Percentiles rank a stretch among this genome's conserved stretches.
Evolutionary conservation across 495 filamentous ascomycete species (phyloP).

Genomic region (Daldinia decipiens): DNA sequence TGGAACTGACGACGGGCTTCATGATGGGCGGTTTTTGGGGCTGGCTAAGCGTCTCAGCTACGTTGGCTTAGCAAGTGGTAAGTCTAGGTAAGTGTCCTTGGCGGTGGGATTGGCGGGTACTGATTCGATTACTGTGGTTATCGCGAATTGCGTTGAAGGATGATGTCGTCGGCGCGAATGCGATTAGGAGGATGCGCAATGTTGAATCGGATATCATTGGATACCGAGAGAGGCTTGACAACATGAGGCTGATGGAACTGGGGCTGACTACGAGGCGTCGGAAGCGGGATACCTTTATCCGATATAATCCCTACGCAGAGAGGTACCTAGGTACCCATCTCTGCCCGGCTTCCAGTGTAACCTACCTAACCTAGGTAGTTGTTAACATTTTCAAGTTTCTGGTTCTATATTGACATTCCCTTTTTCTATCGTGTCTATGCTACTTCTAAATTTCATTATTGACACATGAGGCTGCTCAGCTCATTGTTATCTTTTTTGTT

Average conservation of each 20-base stretch:
- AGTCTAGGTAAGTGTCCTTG: not conserved
- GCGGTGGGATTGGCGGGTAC: not conserved
- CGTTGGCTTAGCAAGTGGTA: not conserved
- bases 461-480: too few species aligned
- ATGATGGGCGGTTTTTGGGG: conserved; percentile 62
- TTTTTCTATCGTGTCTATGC: too few species aligned
- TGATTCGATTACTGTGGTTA: not conserved
- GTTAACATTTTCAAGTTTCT: too few species aligned
- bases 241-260: conserved; percentile 6
- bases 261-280: conserved; percentile 26
- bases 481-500: too few species aligned
- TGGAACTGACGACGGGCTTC: conserved; percentile 89
- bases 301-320: not conserved
- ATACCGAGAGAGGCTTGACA: conserved; percentile 9
- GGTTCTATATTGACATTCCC: too few species aligned
- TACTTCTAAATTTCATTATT: too few species aligned
- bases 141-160: conserved; percentile 5
- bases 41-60: not conserved
- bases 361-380: too few species aligned
- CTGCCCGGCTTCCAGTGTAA: too few species aligned
- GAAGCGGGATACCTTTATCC: conserved; percentile 21
- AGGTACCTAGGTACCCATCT: too few species aligned
- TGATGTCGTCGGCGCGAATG: conserved; percentile 30
- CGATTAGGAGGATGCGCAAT: conserved; percentile 16
- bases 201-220: conserved; percentile 23